A percentile compares a stretch with the other conserved stretches of the same genome.
These are phyloP conservation scores for Solanum lycopersicoides DNA, from an alignment of 257 asterid genomes.

Conservation along the genomic window DNA sequence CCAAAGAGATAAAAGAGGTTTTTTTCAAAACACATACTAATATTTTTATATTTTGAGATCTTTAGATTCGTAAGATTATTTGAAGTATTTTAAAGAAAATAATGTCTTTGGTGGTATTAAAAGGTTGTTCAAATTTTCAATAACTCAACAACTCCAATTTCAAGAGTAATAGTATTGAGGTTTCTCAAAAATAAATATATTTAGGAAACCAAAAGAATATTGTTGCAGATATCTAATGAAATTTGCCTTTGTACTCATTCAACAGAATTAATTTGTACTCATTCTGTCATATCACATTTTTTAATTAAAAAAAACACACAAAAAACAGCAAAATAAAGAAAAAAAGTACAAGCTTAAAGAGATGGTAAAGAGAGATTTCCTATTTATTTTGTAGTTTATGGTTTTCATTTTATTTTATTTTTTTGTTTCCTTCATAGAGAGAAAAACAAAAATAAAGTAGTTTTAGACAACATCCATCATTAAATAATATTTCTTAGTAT, in stretches of 20 bases:
- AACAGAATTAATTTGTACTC: not conserved
- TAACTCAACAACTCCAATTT: not conserved
- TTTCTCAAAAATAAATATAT: not conserved
- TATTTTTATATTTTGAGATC: not conserved
- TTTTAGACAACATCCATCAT: not conserved
- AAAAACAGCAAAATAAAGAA: not conserved
- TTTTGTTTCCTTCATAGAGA: not conserved
- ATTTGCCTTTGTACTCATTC: not conserved
- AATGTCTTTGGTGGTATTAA: not conserved
- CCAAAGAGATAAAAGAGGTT: not conserved
- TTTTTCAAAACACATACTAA: rapidly evolving
- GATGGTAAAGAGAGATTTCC: not conserved
- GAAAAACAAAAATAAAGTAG: not conserved
- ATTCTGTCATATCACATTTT: not conserved
- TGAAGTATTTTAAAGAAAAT: not conserved
- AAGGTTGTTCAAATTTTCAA: not conserved
- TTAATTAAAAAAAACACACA: not conserved
- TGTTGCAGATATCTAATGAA: not conserved
- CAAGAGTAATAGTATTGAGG: not conserved
- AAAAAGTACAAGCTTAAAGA: not conserved
- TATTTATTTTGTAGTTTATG: not conserved
- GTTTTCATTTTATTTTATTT: not conserved
- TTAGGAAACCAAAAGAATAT: not conserved
- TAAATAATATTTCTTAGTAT: not conserved
- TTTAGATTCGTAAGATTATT: not conserved